Evolutionary conservation across 306 rosid genomes (phyloP).

Genomic region (Mimosa bimucronata): DNA sequence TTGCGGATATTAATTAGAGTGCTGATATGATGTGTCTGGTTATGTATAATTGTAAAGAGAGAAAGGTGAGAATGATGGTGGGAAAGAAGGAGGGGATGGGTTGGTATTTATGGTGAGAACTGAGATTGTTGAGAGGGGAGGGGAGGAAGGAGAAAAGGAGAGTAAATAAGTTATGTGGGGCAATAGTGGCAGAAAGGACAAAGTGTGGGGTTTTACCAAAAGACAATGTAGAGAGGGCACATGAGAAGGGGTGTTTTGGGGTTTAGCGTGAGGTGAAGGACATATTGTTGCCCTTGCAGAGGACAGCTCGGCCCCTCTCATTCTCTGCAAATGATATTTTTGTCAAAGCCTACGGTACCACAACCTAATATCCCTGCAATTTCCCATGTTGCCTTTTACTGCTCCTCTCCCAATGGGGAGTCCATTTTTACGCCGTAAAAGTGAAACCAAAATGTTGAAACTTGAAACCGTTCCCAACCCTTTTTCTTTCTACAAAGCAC

Average conservation of each 20-base stretch:
- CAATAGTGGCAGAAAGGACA: constrained; percentile 15
- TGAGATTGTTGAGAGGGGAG: background rate
- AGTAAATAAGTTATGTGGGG: too few species aligned
- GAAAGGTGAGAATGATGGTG: constrained; percentile 14
- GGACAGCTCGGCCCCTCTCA: constrained; percentile 65
- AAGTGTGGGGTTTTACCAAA: constrained; percentile 4
- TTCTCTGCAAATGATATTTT: constrained; percentile 8
- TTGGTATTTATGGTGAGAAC: constrained; percentile 62
- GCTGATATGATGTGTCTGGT: background rate
- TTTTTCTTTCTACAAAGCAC: background rate
- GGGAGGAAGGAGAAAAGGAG: constrained; percentile 36
- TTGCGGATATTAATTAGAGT: constrained; percentile 18
- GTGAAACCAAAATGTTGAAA: constrained; percentile 33
- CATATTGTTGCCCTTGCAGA: constrained; percentile 46
- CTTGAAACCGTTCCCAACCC: constrained; percentile 1
- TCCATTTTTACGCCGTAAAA: constrained; percentile 28
- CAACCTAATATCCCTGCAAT: constrained; percentile 50
- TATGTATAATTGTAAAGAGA: too few species aligned
- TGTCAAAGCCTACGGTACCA: constrained; percentile 6
- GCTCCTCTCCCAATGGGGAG: background rate
- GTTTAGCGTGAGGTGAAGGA: constrained; percentile 35
- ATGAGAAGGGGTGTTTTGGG: constrained; percentile 38
- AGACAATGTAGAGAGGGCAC: background rate
- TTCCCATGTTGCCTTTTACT: constrained; percentile 44
- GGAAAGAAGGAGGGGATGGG: constrained; percentile 16